Evolutionary conservation across 257 asterid species (phyloP).

Genomic region (Thymus quinquecostatus): DNA sequence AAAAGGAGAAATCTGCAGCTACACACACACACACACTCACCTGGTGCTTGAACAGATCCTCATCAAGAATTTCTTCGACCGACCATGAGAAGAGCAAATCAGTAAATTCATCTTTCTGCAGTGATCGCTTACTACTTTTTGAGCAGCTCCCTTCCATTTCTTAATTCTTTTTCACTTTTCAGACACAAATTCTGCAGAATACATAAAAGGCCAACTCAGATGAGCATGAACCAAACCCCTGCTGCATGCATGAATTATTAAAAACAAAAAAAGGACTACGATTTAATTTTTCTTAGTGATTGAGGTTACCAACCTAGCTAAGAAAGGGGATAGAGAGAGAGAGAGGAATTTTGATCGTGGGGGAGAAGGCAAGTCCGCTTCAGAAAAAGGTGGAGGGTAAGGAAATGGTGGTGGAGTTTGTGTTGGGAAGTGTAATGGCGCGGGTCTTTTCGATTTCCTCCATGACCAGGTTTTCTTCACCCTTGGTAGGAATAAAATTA

Average conservation of each 20-base stretch:
- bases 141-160: conserved; percentile 26
- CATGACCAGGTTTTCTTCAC: no score
- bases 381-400: no score
- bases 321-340: no score
- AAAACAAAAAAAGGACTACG: background rate
- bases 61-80: conserved; percentile 39
- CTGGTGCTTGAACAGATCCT: conserved; percentile 46
- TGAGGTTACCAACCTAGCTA: background rate
- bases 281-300: background rate
- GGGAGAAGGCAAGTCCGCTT: no score
- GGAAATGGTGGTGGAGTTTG: no score
- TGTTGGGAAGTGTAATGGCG: no score
- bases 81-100: conserved; percentile 52
- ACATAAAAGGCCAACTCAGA: background rate
- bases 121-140: no score
- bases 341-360: no score
- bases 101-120: conserved; percentile 31
- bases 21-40: conserved; percentile 23
- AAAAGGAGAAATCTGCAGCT: background rate
- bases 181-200: background rate
- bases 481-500: no score
- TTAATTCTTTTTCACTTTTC: background rate
- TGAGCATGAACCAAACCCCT: background rate
- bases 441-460: no score
- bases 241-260: background rate